phyloP scores from a whole-genome alignment of 352 stramenopile species.

The Nothophytophthora sp. region DNA sequence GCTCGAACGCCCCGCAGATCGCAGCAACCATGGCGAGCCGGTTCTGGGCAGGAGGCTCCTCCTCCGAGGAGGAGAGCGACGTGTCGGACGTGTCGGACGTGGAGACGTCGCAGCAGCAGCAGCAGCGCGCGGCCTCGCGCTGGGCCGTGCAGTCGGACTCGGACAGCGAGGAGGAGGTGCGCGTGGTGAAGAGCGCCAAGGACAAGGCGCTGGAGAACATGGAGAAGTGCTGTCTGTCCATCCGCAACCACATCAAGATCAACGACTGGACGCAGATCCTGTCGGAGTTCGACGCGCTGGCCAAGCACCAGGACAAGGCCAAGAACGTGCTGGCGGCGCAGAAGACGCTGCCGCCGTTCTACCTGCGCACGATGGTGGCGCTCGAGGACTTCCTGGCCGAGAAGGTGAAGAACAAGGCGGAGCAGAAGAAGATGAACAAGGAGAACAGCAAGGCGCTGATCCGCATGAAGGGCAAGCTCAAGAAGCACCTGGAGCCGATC shows the following conservation, averaged over 20 bases:
- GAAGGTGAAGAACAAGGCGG: conserved; percentile 95
- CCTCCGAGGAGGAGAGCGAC: conserved; percentile 81
- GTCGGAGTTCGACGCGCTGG: conserved; percentile 93
- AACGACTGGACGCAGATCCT: conserved; percentile 96
- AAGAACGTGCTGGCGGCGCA: conserved; percentile 87
- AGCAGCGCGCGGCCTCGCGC: conserved; percentile 67
- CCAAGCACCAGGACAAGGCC: conserved; percentile 91
- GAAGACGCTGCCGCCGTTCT: conserved; percentile 88
- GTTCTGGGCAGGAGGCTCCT: conserved; percentile 84
- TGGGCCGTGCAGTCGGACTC: conserved; percentile 86
- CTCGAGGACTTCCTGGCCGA: conserved; percentile 93
- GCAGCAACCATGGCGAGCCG: conserved; percentile 67
- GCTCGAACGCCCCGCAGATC: conserved; percentile 11
- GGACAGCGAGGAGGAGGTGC: conserved; percentile 85
- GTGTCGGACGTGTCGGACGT: conserved; percentile 75
- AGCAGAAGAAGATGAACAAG: conserved; percentile 97
- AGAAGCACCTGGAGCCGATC: conserved; percentile 96
- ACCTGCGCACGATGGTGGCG: conserved; percentile 93
- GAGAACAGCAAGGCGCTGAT: conserved; percentile 96
- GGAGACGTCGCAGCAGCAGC: conserved; percentile 73
- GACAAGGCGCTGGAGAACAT: conserved; percentile 86
- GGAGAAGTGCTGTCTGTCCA: conserved; percentile 62
- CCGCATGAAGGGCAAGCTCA: conserved; percentile 97
- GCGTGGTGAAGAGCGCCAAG: conserved; percentile 96
- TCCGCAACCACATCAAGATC: conserved; percentile 95